Conservation (phyloP, 306 rosid species). For the Quercus cerris region DNA sequence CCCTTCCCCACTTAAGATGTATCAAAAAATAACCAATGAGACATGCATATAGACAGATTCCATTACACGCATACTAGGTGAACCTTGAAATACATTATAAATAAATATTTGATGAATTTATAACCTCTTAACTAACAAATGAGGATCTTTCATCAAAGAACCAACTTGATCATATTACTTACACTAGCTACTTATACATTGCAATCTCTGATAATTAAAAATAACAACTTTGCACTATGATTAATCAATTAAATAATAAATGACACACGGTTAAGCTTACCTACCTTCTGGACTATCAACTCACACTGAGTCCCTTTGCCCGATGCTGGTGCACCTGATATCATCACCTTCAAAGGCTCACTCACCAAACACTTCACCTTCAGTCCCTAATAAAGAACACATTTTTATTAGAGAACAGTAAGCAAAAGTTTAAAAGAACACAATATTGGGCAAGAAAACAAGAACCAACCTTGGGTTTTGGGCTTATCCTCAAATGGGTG, state of each 20-base stretch:
- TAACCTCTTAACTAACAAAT: neutral
- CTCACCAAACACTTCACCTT: slow-evolving; percentile 50
- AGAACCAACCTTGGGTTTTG: slow-evolving; percentile 41
- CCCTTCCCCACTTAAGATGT: too few species aligned
- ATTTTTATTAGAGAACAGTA: neutral
- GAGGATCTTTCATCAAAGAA: neutral
- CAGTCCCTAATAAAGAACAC: slow-evolving; percentile 36
- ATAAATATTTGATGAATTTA: neutral
- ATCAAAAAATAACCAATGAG: too few species aligned
- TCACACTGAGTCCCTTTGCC: slow-evolving; percentile 98
- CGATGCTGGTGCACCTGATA: slow-evolving; percentile 95
- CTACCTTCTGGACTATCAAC: slow-evolving; percentile 75
- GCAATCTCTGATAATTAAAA: neutral
- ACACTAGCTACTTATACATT: neutral
- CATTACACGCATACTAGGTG: neutral
- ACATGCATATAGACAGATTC: too few species aligned
- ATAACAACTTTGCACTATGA: neutral
- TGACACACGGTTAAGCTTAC: neutral
- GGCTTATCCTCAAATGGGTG: slow-evolving; percentile 25
- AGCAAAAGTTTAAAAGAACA: neutral
- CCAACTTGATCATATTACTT: neutral
- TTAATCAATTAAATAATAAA: too few species aligned
- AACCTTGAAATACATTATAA: neutral
- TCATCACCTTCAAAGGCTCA: slow-evolving; percentile 82
- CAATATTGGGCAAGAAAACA: neutral